phyloP scores from a whole-genome alignment of 2,329 filamentous ascomycete genomes.

The Calonectria pauciramosa region DNA sequence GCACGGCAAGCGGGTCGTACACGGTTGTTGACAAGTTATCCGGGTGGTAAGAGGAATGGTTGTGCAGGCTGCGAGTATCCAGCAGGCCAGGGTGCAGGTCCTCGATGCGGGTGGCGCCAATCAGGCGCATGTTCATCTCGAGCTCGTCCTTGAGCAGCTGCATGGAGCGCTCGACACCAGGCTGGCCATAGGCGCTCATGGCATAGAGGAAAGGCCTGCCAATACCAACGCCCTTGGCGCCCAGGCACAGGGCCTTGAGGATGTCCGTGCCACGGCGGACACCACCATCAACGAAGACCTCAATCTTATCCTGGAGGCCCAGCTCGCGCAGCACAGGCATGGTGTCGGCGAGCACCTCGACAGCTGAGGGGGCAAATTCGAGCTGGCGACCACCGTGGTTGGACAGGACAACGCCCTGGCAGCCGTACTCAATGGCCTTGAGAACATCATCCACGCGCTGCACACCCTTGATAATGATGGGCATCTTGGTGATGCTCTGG shows the following conservation, averaged over 20 bases:
- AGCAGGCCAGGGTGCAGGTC: constrained; percentile 86
- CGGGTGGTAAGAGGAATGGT: constrained; percentile 63
- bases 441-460: constrained; percentile 97
- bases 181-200: constrained; percentile 91
- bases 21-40: constrained; percentile 64
- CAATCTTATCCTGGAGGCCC: constrained; percentile 81
- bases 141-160: constrained; percentile 94
- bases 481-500: constrained; percentile 89
- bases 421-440: constrained; percentile 83
- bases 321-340: constrained; percentile 86
- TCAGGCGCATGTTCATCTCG: constrained; percentile 98
- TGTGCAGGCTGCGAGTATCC: constrained; percentile 78
- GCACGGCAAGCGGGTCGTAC: constrained; percentile 68
- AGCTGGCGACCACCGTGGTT: constrained; percentile 97
- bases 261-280: constrained; percentile 93
- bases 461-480: constrained; percentile 95
- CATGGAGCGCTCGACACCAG: constrained; percentile 93
- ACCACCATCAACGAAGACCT: constrained; percentile 93
- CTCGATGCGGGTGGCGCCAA: constrained; percentile 81
- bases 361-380: constrained; percentile 88
- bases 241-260: constrained; percentile 93
- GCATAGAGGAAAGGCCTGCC: constrained; percentile 95
- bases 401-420: constrained; percentile 91
- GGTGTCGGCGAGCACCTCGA: constrained; percentile 93
- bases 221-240: constrained; percentile 93